These are phyloP conservation scores for Paspalum notatum DNA, from an alignment of 176 grass and related monocot species.

Conservation along the genomic window DNA sequence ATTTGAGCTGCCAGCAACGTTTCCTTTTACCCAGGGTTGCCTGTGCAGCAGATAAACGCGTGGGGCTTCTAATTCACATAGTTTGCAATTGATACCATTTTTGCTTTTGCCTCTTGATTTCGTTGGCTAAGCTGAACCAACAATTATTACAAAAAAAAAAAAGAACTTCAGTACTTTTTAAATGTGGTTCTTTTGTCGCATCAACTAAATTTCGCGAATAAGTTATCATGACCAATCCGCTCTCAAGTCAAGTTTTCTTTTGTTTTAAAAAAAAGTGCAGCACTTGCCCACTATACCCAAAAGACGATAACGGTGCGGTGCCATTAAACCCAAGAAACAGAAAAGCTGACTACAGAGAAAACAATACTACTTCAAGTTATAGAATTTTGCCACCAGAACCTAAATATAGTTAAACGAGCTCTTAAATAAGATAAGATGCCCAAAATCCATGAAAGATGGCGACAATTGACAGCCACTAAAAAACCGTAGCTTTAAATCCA, in stretches of 20 bases:
- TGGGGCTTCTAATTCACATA: not conserved
- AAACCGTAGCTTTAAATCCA: not conserved
- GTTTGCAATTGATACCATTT: slow-evolving; percentile 20
- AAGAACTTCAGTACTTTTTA: not conserved
- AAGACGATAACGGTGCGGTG: not conserved
- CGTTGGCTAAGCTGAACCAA: slow-evolving; percentile 19
- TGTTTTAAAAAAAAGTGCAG: not conserved
- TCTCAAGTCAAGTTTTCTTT: not conserved
- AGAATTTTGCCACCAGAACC: not conserved
- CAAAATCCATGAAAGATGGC: not conserved
- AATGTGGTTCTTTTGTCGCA: not conserved
- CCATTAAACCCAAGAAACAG: not conserved
- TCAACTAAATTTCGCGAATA: slow-evolving; percentile 17
- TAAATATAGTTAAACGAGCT: not conserved
- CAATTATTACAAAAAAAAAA: not conserved
- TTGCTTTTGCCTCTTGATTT: slow-evolving; percentile 20
- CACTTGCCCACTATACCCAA: not conserved
- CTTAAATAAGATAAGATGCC: not conserved
- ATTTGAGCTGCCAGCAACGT: not conserved
- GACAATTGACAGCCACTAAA: not conserved
- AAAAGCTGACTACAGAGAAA: not conserved
- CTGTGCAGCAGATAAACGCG: not conserved
- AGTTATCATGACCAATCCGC: slow-evolving; percentile 2
- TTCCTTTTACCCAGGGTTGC: slow-evolving; percentile 8
- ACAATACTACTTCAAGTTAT: not conserved